Evolutionary conservation across 208 protist species (phyloP).

Genomic region (Leishmania tropica): DNA sequence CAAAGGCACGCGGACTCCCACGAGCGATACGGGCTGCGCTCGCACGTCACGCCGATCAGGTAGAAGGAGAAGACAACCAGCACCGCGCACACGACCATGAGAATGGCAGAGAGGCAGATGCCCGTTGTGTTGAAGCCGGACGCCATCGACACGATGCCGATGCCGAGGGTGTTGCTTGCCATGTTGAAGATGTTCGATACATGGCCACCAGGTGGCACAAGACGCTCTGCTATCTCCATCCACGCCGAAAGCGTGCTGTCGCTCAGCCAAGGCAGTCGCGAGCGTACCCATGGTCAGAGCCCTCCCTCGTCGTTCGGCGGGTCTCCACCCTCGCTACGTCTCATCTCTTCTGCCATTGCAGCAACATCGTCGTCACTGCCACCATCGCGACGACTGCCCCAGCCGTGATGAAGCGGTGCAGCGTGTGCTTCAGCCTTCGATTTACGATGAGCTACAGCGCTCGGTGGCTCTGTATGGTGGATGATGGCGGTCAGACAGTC

Average conservation of each 20-base stretch:
- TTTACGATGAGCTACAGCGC: not conserved
- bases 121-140: constrained; percentile 61
- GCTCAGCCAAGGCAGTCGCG: not conserved
- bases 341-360: not conserved
- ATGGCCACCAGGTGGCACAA: constrained; percentile 58
- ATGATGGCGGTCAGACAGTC: too few species aligned
- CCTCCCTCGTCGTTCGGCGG: not conserved
- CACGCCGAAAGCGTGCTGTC: not conserved
- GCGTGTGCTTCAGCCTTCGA: not conserved
- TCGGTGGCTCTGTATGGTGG: not conserved
- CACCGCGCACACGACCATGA: constrained; percentile 56
- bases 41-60: constrained; percentile 57
- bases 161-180: constrained; percentile 53
- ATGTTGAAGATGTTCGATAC: constrained; percentile 67
- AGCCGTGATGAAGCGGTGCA: not conserved
- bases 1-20: constrained; percentile 58
- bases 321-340: not conserved
- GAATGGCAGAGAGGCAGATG: constrained; percentile 41
- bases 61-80: constrained; percentile 67
- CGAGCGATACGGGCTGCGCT: constrained; percentile 45
- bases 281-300: not conserved
- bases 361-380: not conserved
- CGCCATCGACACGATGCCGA: constrained; percentile 63
- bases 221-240: constrained; percentile 1
- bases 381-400: not conserved